Conservation (phyloP, 2,329 filamentous ascomycete genomes). For the Pseudogymnoascus sp. region DNA sequence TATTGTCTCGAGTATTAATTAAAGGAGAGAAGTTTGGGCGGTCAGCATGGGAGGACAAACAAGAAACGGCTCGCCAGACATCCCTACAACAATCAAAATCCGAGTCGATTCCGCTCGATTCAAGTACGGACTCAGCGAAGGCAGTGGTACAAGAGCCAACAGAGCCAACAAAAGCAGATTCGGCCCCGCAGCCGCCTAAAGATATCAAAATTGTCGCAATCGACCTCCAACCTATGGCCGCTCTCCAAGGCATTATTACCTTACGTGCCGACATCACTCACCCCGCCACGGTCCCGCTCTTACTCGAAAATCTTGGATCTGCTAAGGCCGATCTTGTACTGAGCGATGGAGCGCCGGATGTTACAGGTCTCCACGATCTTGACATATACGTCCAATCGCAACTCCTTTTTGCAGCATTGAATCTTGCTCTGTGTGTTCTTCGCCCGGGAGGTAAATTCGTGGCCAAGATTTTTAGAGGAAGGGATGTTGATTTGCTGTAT, state of each 20-base stretch:
- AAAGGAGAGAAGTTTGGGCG: conserved; percentile 87
- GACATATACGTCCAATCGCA: conserved; percentile 98
- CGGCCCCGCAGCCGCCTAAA: conserved; percentile 41
- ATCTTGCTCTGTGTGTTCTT: conserved; percentile 86
- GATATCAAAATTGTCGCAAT: conserved; percentile 93
- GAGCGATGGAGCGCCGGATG: conserved; percentile 91
- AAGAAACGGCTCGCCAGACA: conserved; percentile 56
- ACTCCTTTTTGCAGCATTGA: conserved; percentile 86
- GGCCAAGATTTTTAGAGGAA: conserved; percentile 92
- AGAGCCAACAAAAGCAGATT: conserved; percentile 28
- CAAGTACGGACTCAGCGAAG: conserved; percentile 12
- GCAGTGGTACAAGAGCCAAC: conserved; percentile 14
- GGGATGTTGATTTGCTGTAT: conserved; percentile 92
- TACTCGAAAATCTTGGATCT: conserved; percentile 71
- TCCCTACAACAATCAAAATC: conserved; percentile 36
- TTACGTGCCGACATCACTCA: conserved; percentile 96
- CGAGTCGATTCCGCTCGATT: conserved; percentile 23
- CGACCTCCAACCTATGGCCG: conserved; percentile 91
- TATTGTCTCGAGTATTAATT: conserved; percentile 86
- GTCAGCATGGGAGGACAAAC: conserved; percentile 78
- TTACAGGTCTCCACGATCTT: conserved; percentile 91
- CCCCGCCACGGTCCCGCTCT: conserved; percentile 83
- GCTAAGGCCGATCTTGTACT: conserved; percentile 88
- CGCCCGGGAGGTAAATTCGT: conserved; percentile 93
- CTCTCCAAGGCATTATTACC: conserved; percentile 84